These are phyloP conservation scores for Crithidia bombi DNA, from an alignment of 208 protist genomes.

Conservation along the genomic window DNA sequence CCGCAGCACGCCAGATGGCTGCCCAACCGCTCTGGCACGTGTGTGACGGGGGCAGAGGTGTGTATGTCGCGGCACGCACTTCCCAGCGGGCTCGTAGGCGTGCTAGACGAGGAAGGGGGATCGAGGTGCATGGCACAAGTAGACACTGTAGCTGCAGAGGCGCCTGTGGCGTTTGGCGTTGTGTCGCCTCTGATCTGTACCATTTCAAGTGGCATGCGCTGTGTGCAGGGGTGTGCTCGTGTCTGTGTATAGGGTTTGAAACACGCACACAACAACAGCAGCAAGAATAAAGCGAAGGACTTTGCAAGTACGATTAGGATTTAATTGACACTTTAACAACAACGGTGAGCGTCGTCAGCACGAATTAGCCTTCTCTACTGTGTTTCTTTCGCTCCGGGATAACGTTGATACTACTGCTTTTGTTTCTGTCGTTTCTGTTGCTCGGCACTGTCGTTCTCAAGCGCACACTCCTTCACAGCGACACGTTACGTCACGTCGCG, in stretches of 20 bases:
- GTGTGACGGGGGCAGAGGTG: not conserved
- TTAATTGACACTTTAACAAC: too few relatives aligned
- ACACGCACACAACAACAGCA: too few relatives aligned
- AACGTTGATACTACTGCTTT: too few relatives aligned
- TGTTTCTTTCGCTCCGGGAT: too few relatives aligned
- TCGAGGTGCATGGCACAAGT: not conserved
- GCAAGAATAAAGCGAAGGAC: not conserved
- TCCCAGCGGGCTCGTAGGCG: not conserved
- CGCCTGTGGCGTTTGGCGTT: not conserved
- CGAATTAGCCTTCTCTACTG: too few relatives aligned
- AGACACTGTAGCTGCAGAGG: not conserved
- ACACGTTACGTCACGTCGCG: too few relatives aligned
- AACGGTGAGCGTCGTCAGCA: too few relatives aligned
- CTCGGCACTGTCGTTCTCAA: too few relatives aligned
- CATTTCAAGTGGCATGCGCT: slow-evolving; percentile 6
- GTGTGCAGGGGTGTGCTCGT: not conserved
- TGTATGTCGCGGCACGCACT: not conserved
- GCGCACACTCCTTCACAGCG: too few relatives aligned
- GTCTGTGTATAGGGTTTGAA: slow-evolving; percentile 4
- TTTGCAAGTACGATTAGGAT: too few relatives aligned
- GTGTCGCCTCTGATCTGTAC: slow-evolving; percentile 2
- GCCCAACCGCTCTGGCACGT: not conserved
- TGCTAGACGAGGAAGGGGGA: not conserved
- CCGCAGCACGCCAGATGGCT: not conserved
- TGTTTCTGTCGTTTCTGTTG: too few relatives aligned